A percentile compares a stretch with the other conserved stretches of the same genome.
Conservation (phyloP, 2,329 filamentous ascomycete genomes). For the Alternaria incomplexa region DNA sequence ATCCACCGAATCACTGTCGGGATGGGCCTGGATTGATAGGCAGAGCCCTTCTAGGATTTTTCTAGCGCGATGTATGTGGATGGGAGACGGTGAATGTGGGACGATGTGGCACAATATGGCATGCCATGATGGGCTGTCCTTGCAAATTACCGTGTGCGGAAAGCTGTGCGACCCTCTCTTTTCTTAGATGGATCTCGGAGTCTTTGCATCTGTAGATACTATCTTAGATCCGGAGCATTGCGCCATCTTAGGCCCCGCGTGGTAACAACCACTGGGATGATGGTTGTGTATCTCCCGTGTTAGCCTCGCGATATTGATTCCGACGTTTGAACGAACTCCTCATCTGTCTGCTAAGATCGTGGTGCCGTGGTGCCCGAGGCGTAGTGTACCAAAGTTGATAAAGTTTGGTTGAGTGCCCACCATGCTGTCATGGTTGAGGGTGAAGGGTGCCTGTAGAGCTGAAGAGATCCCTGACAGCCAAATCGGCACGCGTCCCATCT, state of each 20-base stretch:
- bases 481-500: background rate
- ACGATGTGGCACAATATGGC: constrained; percentile 2
- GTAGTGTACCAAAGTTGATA: background rate
- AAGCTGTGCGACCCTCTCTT: constrained; percentile 3
- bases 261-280: constrained; percentile 1
- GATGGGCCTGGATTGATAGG: background rate
- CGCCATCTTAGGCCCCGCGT: constrained; percentile 15
- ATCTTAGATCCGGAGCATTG: constrained; percentile 18
- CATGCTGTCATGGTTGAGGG: background rate
- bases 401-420: background rate
- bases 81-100: background rate
- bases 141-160: background rate
- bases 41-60: constrained; percentile 24
- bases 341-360: background rate
- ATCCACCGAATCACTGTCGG: constrained; percentile 6
- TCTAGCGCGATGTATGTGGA: constrained; percentile 25
- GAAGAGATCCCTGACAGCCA: background rate
- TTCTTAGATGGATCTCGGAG: background rate
- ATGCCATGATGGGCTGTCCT: background rate
- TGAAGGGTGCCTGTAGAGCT: background rate
- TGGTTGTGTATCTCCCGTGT: constrained; percentile 4
- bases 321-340: constrained; percentile 8
- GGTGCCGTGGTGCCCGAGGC: background rate
- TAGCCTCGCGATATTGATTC: constrained; percentile 20
- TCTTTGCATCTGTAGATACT: background rate